Conservation (phyloP, 495 filamentous ascomycete species). For the Trichocladium antarcticum region DNA sequence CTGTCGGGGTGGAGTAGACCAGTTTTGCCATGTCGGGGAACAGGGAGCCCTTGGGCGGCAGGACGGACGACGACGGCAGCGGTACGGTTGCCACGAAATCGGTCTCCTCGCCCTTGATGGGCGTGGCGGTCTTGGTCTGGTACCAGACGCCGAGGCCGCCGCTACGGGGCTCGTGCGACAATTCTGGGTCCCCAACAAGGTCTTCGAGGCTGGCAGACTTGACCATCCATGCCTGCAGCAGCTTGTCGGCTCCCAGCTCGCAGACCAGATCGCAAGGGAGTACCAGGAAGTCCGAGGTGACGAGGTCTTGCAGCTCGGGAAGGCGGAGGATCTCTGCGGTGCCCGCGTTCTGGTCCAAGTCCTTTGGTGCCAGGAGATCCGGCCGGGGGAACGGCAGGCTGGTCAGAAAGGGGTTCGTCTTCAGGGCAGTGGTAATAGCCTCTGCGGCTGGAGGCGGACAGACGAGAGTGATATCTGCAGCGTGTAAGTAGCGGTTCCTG, state of each 20-base stretch:
- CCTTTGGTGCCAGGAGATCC: constrained; percentile 61
- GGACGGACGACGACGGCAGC: constrained; percentile 44
- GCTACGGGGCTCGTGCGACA: constrained; percentile 37
- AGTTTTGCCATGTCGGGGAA: constrained; percentile 52
- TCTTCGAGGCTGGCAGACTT: constrained; percentile 55
- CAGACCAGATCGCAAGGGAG: constrained; percentile 90
- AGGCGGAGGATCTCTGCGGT: constrained; percentile 85
- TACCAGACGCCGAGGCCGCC: constrained; percentile 85
- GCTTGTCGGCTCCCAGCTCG: constrained; percentile 68
- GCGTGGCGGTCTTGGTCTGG: constrained; percentile 62
- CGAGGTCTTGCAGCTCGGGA: constrained; percentile 54
- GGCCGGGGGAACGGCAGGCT: constrained; percentile 63
- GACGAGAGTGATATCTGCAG: constrained; percentile 66
- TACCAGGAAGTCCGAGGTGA: constrained; percentile 79
- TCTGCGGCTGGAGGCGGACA: constrained; percentile 63
- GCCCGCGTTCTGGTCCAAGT: constrained; percentile 63
- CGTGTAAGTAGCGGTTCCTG: background rate
- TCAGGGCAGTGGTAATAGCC: constrained; percentile 65
- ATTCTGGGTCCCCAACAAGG: constrained; percentile 23
- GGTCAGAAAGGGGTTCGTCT: constrained; percentile 79
- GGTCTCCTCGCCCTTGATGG: constrained; percentile 78
- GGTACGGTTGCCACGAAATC: constrained; percentile 74
- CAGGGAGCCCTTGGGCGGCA: constrained; percentile 49
- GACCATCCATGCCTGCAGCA: constrained; percentile 89
- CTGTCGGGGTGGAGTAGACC: constrained; percentile 67